Evolutionary conservation across 441 rosid species (phyloP).

Genomic region (Flueggea neowawraea): DNA sequence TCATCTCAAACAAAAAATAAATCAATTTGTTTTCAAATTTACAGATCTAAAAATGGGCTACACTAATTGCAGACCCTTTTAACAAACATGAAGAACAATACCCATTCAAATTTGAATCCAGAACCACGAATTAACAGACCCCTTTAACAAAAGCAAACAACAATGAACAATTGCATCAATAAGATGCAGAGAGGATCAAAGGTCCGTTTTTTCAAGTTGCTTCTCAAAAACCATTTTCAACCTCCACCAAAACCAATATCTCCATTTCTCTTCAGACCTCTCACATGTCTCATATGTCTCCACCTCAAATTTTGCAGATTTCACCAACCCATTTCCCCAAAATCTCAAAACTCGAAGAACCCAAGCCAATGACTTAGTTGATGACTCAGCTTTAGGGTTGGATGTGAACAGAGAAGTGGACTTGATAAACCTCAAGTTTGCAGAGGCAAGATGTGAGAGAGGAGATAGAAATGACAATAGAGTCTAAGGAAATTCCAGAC

Average conservation of each 20-base stretch:
- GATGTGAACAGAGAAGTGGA: slow-evolving; percentile 78
- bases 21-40: too few species aligned
- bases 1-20: too few species aligned
- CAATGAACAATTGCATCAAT: too few species aligned
- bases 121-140: too few species aligned
- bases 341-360: slow-evolving; percentile 19
- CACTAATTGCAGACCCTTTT: too few species aligned
- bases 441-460: slow-evolving; percentile 98
- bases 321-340: slow-evolving; percentile 14
- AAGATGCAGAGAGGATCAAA: slow-evolving; percentile 48
- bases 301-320: slow-evolving; percentile 9
- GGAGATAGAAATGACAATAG: slow-evolving; percentile 96
- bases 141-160: too few species aligned
- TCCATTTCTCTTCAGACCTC: slow-evolving; percentile 14
- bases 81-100: too few species aligned
- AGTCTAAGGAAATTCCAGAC: slow-evolving; percentile 77
- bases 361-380: slow-evolving; percentile 26
- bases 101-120: too few species aligned
- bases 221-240: slow-evolving; percentile 27
- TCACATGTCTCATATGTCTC: not conserved
- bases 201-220: slow-evolving; percentile 29
- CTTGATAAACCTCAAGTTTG: slow-evolving; percentile 82
- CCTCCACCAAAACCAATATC: slow-evolving; percentile 25
- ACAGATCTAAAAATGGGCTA: too few species aligned
- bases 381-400: slow-evolving; percentile 19